A percentile compares a stretch with the other conserved stretches of the same genome.
Conservation (phyloP, 768 basidiomycete species). For the Rhodotorula babjevae region DNA sequence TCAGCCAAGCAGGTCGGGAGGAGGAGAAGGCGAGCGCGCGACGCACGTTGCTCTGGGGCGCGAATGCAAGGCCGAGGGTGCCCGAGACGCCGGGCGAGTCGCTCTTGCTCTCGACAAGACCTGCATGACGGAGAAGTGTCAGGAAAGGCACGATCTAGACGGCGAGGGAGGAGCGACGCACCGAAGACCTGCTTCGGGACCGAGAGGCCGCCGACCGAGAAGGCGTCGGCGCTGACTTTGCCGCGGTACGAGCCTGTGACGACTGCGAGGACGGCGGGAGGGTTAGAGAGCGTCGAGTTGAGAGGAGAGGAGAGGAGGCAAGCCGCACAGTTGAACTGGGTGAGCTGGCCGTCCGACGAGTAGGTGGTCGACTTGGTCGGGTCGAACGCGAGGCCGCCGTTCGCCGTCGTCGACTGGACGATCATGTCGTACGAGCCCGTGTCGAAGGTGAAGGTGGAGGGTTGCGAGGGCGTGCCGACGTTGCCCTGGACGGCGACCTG, state of each 20-base stretch:
- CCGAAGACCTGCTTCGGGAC: slow-evolving; percentile 5
- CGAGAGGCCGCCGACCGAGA: slow-evolving; percentile 1
- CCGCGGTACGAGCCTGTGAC: background rate
- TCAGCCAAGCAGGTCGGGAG: too few relatives aligned
- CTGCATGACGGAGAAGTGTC: background rate
- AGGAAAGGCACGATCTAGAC: background rate
- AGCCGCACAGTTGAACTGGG: slow-evolving; percentile 1
- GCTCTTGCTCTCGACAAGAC: background rate
- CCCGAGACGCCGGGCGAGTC: background rate
- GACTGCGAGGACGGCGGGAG: background rate
- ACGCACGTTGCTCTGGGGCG: background rate
- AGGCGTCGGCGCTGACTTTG: background rate
- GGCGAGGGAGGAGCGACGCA: background rate
- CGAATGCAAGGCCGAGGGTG: background rate
- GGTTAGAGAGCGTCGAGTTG: too few relatives aligned
- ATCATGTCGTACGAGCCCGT: slow-evolving; percentile 11
- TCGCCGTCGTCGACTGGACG: background rate
- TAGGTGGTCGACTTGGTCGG: background rate
- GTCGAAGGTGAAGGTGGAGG: background rate
- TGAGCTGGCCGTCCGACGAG: background rate
- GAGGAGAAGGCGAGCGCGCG: background rate
- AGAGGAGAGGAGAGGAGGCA: background rate
- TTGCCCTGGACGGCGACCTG: background rate
- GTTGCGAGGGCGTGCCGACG: slow-evolving; percentile 8
- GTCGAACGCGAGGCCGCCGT: background rate